Base-by-base conservation (phyloP, 768 basidiomycete species). In the Amanita phalloides region DNA sequence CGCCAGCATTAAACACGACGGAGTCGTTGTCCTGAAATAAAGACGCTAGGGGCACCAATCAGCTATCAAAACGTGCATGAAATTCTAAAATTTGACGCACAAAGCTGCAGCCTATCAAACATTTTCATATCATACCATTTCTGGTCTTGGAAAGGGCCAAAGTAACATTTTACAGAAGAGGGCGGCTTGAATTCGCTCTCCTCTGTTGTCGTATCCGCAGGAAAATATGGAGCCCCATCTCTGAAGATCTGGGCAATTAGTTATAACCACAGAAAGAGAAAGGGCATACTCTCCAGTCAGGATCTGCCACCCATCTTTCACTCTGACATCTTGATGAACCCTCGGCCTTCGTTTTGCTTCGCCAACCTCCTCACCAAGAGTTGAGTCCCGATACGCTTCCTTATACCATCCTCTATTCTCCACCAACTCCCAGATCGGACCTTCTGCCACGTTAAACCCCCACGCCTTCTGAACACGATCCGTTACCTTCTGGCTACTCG, bases 381-480 rank as follows among this genome's bases (percentile, higher is more conserved):
- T 57, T 9, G 60, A 53, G 30, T 61, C 53, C 3, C 76, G 71
- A 28, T 39, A 49, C 13, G 21, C 48, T 57, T 90, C 89, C 60
- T 86, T 89, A 63, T 71, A 90, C 77, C 84, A 91, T 1, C 76
- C 78, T 46, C 86, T 66, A 56, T 92, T 90, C 60, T 92, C 90
- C 39, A 76, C 65, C 33, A 90, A 64, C 53, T 90, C 83, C 87
- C 88, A 91, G 5, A 88, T 58, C 1, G 88, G 86, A 0, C 90
- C 89, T 2, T 78, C 62, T 3, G 88, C 86, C 11, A 86, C 77
- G 56, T 86, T 87, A 58, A 77, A 80, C 0, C 84, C 80, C 83
- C 82, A 86, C 0, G 83, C 71, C 58, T 81, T 86, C 58, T 74
- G 81, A 7, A 85, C 65, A n/a, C 83, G 72, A 46, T 77, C 75